Conservation (phyloP, 192 early-diverging fungal species). For the Lobosporangium transversale region DNA sequence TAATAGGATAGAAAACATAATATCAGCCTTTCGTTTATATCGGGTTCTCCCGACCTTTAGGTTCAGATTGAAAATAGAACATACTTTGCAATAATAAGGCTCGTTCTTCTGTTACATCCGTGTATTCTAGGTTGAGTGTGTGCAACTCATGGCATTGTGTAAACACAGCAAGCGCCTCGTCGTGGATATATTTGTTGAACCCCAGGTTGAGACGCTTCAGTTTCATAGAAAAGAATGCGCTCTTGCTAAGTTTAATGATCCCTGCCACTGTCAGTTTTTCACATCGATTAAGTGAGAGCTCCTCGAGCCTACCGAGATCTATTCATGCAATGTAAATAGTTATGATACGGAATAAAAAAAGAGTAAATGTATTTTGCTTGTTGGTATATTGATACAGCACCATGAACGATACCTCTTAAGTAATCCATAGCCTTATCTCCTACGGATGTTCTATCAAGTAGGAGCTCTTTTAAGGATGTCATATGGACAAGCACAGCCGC, state of each 20-base stretch:
- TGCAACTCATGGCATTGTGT: slow-evolving; percentile 24
- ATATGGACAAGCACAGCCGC: slow-evolving; percentile 43
- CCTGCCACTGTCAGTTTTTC: slow-evolving; percentile 32
- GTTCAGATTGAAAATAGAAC: background rate
- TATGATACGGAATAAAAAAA: background rate
- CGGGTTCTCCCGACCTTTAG: too few relatives aligned
- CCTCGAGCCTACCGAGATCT: slow-evolving; percentile 40
- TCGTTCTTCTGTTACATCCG: slow-evolving; percentile 32
- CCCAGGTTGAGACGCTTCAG: slow-evolving; percentile 42
- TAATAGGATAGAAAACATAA: background rate
- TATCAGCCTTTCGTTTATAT: background rate
- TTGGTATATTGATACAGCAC: background rate
- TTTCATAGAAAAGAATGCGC: slow-evolving; percentile 33
- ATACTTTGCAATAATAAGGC: slow-evolving; percentile 31
- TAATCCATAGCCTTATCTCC: slow-evolving; percentile 55
- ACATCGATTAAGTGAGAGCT: slow-evolving; percentile 22
- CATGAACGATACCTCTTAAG: slow-evolving; percentile 30
- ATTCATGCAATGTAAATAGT: background rate
- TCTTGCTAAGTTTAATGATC: slow-evolving; percentile 8
- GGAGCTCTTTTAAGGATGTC: slow-evolving; percentile 47
- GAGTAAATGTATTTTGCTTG: background rate
- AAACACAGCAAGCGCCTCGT: slow-evolving; percentile 36
- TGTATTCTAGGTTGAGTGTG: slow-evolving; percentile 56
- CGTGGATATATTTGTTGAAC: slow-evolving; percentile 38
- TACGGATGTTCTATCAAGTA: slow-evolving; percentile 56